phyloP scores from a whole-genome alignment of 495 filamentous ascomycete genomes.

The Corynascus novoguineensis region DNA sequence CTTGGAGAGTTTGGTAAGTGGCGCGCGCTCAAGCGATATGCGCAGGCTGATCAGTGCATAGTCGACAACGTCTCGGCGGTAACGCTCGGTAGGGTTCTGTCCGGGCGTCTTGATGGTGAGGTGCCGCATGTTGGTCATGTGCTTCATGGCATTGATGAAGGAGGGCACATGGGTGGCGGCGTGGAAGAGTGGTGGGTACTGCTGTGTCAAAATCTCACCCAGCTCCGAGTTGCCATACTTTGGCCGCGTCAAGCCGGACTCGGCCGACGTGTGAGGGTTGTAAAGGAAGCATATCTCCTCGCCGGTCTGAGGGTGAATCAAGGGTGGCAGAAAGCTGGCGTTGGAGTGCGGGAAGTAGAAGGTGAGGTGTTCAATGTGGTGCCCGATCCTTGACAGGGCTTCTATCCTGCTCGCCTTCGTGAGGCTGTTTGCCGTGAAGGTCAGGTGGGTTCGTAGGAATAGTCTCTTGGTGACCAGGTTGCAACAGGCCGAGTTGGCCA shows the following conservation, averaged over 20 bases:
- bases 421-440: constrained; percentile 65
- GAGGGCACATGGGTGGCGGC: constrained; percentile 75
- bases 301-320: constrained; percentile 66
- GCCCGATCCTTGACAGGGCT: constrained; percentile 65
- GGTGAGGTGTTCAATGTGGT: constrained; percentile 61
- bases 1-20: constrained; percentile 52
- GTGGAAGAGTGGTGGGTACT: constrained; percentile 78
- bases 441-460: constrained; percentile 52
- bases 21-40: constrained; percentile 65
- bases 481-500: constrained; percentile 47
- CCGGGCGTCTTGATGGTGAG: constrained; percentile 67
- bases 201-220: constrained; percentile 67
- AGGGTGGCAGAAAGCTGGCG: constrained; percentile 69
- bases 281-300: constrained; percentile 69
- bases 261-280: constrained; percentile 56
- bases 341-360: constrained; percentile 64
- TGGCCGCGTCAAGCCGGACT: constrained; percentile 43
- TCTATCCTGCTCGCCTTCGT: constrained; percentile 61
- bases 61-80: constrained; percentile 69
- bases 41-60: constrained; percentile 76
- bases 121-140: constrained; percentile 59
- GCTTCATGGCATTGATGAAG: constrained; percentile 63
- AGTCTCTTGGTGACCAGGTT: constrained; percentile 48
- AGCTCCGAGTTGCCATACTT: constrained; percentile 60
- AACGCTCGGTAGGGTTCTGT: constrained; percentile 58